Percentiles rank a stretch among this genome's conserved stretches.
Conservation (phyloP, 257 asterid species). For the Nicotiana attenuata region DNA sequence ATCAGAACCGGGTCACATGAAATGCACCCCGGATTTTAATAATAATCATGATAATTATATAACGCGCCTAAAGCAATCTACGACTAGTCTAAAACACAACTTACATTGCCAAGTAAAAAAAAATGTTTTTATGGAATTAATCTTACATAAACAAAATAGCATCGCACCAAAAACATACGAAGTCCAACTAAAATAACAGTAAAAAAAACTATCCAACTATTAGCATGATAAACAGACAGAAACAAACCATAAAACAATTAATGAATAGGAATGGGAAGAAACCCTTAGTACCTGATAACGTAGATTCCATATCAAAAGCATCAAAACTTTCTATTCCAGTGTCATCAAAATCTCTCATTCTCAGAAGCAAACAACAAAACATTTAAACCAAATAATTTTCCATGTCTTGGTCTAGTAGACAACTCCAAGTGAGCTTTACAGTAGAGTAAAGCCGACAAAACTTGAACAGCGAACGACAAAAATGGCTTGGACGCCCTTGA, state of each 20-base stretch:
- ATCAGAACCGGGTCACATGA: too few relatives aligned
- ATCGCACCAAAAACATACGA: neutral
- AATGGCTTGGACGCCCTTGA: too few relatives aligned
- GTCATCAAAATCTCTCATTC: slow-evolving; percentile 24
- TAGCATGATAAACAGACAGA: neutral
- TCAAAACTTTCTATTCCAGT: neutral
- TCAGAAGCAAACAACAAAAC: neutral
- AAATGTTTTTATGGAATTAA: neutral
- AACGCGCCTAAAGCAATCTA: too few relatives aligned
- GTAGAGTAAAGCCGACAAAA: too few relatives aligned
- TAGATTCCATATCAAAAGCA: slow-evolving; percentile 16
- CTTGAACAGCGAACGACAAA: too few relatives aligned
- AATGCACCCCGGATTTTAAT: too few relatives aligned
- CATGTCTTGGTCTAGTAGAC: too few relatives aligned
- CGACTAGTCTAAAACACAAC: neutral
- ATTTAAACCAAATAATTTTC: neutral
- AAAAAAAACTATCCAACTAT: neutral
- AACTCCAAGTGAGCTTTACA: too few relatives aligned
- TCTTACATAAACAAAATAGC: neutral
- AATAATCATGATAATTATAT: too few relatives aligned
- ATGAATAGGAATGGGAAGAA: neutral
- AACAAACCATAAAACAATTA: neutral
- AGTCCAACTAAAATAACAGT: neutral
- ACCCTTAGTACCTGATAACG: slow-evolving; percentile 21
- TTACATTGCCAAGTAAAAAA: neutral